Evolutionary conservation across 805 yeast species (phyloP).

Genomic region (Metschnikowia shivogae): DNA sequence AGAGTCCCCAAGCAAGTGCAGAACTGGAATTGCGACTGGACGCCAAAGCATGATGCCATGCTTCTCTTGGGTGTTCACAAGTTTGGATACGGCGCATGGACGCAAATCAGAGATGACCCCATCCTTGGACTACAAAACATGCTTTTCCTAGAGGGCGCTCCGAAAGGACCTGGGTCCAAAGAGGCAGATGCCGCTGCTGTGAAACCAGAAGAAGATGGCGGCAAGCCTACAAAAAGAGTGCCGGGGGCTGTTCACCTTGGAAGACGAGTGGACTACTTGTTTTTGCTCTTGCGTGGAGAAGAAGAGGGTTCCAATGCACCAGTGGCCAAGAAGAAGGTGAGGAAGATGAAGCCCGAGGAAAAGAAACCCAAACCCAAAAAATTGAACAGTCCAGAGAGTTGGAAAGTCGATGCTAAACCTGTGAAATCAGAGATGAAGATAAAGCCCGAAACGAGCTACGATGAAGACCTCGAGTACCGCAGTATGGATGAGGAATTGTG

Average conservation of each 20-base stretch:
- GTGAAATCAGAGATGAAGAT: constrained; percentile 11
- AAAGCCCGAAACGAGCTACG: constrained; percentile 23
- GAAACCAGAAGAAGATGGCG: constrained; percentile 19
- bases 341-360: constrained; percentile 19
- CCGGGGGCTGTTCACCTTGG: constrained; percentile 93
- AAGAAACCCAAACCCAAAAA: constrained; percentile 18
- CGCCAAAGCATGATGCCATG: constrained; percentile 76
- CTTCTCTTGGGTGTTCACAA: constrained; percentile 81
- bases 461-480: constrained; percentile 51
- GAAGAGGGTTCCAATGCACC: constrained; percentile 24
- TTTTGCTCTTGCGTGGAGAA: constrained; percentile 64
- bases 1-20: constrained; percentile 72
- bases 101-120: constrained; percentile 93
- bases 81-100: constrained; percentile 96
- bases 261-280: constrained; percentile 85
- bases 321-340: constrained; percentile 16
- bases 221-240: constrained; percentile 53
- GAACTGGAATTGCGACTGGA: constrained; percentile 92
- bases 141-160: constrained; percentile 54
- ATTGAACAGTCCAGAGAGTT: constrained; percentile 4
- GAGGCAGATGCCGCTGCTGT: constrained; percentile 10
- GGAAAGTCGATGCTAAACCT: too few relatives aligned
- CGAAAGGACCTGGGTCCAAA: constrained; percentile 11
- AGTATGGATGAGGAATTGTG: constrained; percentile 77
- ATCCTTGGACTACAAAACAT: constrained; percentile 80